phyloP scores from a whole-genome alignment of 2,329 filamentous ascomycete species.

The Aspergillus sp. region DNA sequence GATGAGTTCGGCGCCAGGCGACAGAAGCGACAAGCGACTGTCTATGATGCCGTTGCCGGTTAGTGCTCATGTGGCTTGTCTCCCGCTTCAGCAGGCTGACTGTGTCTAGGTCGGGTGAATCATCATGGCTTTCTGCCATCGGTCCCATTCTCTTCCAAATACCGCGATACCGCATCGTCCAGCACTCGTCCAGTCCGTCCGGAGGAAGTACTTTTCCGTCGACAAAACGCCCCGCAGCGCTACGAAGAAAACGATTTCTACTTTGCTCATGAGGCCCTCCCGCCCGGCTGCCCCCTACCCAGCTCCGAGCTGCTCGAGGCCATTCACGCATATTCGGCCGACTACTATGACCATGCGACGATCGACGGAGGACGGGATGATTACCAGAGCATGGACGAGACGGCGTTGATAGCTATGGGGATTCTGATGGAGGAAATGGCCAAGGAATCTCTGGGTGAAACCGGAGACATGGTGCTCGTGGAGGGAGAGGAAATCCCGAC shows the following conservation, averaged over 20 bases:
- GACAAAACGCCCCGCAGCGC: constrained; percentile 51
- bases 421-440: constrained; percentile 62
- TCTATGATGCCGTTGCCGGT: constrained; percentile 64
- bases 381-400: constrained; percentile 62
- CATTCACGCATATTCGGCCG: constrained; percentile 59
- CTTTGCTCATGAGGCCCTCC: constrained; percentile 53
- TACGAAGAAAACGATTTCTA: constrained; percentile 59
- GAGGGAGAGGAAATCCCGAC: constrained; percentile 46
- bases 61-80: constrained; percentile 7
- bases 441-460: constrained; percentile 54
- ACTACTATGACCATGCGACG: constrained; percentile 52
- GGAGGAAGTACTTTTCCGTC: constrained; percentile 61
- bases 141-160: constrained; percentile 27
- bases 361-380: constrained; percentile 38
- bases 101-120: constrained; percentile 49
- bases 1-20: constrained; percentile 16
- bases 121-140: constrained; percentile 36
- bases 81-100: constrained; percentile 13
- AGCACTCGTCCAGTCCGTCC: constrained; percentile 49
- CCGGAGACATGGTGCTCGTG: constrained; percentile 60
- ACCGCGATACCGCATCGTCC: constrained; percentile 39
- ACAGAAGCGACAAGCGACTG: constrained; percentile 43
- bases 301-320: constrained; percentile 59
- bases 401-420: constrained; percentile 61
- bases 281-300: constrained; percentile 48